Base-by-base conservation (phyloP, 495 filamentous ascomycete species). In the Astrocystis sublimbata region DNA sequence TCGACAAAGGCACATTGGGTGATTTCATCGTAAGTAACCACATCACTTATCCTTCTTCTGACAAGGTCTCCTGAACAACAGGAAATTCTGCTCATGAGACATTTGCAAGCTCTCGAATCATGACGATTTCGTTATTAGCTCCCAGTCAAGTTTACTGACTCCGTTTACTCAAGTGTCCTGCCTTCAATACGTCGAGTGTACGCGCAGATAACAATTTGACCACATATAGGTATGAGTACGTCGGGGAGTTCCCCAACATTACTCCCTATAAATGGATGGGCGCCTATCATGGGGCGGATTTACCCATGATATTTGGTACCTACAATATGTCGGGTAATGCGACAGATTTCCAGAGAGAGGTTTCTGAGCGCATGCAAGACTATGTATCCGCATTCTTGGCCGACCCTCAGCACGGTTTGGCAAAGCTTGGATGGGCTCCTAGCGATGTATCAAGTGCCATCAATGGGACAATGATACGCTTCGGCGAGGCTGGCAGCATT, bases 141-240 rank as follows among this genome's bases (percentile, higher is more conserved):
- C n/a, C n/a, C n/a, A n/a, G n/a, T n/a, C n/a, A n/a, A n/a, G n/a
- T n/a, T n/a, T n/a, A n/a, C n/a, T n/a, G n/a, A n/a, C n/a, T n/a
- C n/a, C n/a, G n/a, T n/a, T n/a, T n/a, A n/a, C n/a, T n/a, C n/a
- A n/a, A n/a, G n/a, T 78, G 75, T 24, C 68, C 73, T n/a, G 66
- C 74, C 2, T 74, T 61, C 42, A 76, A 76, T 59, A 68, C 75
- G 1, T 75, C 71, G 13, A 64, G 64, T 46, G 43, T 63, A 9
- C 62, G 61, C 9, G 23, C 59, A 28, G 4, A 51, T 38, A 66
- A 65, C 26, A 61, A 71, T 12, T 62, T 78, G 30, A 75, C 78
- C 15, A 81, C 76, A 3, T 84, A 75, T 64, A 73, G 82, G n/a
- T 85, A 81, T 63, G 69, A 78, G 56, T 82, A 83, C 53, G 72